A percentile compares a stretch with the other conserved stretches of the same genome.
phyloP scores from a whole-genome alignment of 805 yeast species.

The Saturnispora galanensis region DNA sequence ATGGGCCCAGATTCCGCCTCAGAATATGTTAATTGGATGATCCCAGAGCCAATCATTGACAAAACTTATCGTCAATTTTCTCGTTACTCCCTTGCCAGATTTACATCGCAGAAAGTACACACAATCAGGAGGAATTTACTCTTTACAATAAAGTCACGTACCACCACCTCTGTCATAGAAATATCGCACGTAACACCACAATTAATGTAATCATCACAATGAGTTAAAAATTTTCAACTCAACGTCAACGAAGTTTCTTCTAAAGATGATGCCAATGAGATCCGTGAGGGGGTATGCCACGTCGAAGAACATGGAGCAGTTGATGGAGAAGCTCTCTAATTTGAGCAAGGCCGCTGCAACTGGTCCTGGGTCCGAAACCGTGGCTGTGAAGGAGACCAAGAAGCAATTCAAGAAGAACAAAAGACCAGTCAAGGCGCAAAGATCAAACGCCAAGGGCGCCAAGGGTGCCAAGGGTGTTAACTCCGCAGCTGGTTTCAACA shows the following conservation, averaged over 20 bases:
- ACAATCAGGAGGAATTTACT: neutral
- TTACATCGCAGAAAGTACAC: too few relatives aligned
- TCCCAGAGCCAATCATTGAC: too few relatives aligned
- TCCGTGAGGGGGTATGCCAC: constrained; percentile 5
- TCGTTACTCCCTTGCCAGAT: too few relatives aligned
- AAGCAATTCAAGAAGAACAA: constrained; percentile 1
- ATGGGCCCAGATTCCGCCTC: too few relatives aligned
- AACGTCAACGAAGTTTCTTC: neutral
- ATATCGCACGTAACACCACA: too few relatives aligned
- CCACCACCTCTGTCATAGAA: too few relatives aligned
- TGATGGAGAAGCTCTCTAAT: constrained; percentile 5
- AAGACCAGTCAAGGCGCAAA: too few relatives aligned
- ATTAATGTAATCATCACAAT: too few relatives aligned
- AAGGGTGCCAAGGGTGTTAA: constrained; percentile 1
- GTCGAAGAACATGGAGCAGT: constrained; percentile 6
- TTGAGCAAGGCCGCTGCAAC: constrained; percentile 3
- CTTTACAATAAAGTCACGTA: too few relatives aligned
- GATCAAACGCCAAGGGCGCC: neutral
- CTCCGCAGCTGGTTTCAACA: neutral
- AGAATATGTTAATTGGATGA: too few relatives aligned
- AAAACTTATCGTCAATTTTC: too few relatives aligned
- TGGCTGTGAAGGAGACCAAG: neutral
- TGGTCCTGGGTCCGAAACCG: neutral
- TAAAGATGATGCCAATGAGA: constrained; percentile 6
- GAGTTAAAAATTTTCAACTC: neutral